These are phyloP conservation scores for Chalciporus pseudorubinellus DNA, from an alignment of 768 basidiomycete species.

Conservation along the genomic window DNA sequence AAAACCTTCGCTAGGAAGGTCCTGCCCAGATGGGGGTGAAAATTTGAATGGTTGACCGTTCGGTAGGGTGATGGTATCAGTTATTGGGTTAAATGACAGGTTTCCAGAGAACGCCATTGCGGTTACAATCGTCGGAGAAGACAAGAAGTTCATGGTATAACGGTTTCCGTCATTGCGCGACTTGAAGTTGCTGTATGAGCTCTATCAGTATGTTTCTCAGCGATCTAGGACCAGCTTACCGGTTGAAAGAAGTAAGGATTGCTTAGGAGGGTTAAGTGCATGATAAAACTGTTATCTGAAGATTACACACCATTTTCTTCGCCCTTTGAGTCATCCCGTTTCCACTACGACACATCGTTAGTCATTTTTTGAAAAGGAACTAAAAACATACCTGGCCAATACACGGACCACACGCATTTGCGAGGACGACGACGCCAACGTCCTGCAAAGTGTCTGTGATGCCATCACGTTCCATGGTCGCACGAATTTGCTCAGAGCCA, in stretches of 20 bases:
- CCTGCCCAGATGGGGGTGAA: constrained; percentile 75
- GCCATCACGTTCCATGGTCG: constrained; percentile 94
- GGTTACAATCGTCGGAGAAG: constrained; percentile 95
- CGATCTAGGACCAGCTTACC: constrained; percentile 42
- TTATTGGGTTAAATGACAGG: constrained; percentile 90
- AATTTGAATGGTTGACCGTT: constrained; percentile 84
- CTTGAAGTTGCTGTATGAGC: constrained; percentile 64
- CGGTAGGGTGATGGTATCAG: constrained; percentile 64
- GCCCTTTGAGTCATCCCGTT: constrained; percentile 80
- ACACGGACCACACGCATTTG: constrained; percentile 98
- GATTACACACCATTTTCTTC: constrained; percentile 79
- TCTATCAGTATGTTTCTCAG: constrained; percentile 1
- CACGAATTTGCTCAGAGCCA: constrained; percentile 94
- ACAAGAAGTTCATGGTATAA: constrained; percentile 96
- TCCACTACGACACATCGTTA: constrained; percentile 60
- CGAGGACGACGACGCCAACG: constrained; percentile 92
- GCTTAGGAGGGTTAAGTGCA: constrained; percentile 45
- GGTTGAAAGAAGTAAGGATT: constrained; percentile 96
- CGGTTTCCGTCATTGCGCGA: constrained; percentile 96
- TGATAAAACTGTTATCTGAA: neutral
- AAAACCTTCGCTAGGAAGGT: constrained; percentile 83
- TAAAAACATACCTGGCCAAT: constrained; percentile 76
- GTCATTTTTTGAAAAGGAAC: constrained; percentile 1
- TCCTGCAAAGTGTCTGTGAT: constrained; percentile 78
- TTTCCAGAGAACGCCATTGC: constrained; percentile 96